Evolutionary conservation across 2,329 filamentous ascomycete genomes (phyloP).

Genomic region (Alternaria arborescens): DNA sequence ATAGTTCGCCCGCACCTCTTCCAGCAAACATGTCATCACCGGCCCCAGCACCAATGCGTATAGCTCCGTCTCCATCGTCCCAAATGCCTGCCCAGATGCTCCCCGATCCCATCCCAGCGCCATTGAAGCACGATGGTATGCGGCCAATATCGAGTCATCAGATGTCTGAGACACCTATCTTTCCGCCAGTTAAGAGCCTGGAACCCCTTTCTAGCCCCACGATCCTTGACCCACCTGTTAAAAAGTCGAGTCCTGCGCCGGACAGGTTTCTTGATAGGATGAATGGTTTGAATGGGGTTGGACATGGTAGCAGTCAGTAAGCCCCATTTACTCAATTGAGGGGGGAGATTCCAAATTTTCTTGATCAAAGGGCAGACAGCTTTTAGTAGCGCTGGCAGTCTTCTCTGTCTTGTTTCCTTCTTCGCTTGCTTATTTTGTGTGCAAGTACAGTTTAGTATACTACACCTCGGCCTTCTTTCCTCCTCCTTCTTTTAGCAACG

Average conservation of each 20-base stretch:
- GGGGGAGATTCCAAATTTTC: neutral
- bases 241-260: conserved; percentile 51
- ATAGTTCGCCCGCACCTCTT: conserved; percentile 49
- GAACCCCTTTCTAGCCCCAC: conserved; percentile 66
- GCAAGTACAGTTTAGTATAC: neutral
- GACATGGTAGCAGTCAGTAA: neutral
- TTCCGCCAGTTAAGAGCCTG: conserved; percentile 66
- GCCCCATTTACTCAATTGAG: neutral
- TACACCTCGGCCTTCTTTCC: neutral
- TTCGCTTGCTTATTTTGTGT: neutral
- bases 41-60: conserved; percentile 34
- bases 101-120: conserved; percentile 52
- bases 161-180: conserved; percentile 54
- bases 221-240: conserved; percentile 68
- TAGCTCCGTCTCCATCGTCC: conserved; percentile 38
- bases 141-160: conserved; percentile 45
- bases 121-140: conserved; percentile 57
- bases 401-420: neutral
- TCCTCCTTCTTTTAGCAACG: neutral
- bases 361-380: neutral
- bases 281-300: neutral
- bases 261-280: conserved; percentile 10
- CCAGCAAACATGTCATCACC: conserved; percentile 47
- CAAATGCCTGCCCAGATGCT: conserved; percentile 47
- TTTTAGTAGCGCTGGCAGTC: neutral